Evolutionary conservation across 306 rosid genomes (phyloP).

Genomic region (Arachis hypogaea): DNA sequence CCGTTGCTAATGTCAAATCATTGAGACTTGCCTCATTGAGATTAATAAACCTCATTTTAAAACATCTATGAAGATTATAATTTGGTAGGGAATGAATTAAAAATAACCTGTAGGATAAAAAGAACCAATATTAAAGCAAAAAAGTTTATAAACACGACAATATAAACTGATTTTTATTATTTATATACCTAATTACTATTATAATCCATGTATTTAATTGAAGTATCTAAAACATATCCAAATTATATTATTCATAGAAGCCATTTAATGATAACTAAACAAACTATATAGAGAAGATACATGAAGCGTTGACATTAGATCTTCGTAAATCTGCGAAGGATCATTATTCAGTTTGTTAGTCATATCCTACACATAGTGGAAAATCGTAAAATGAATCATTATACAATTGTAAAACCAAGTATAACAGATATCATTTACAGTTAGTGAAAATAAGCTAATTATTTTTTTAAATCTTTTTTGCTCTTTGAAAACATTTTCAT

Average conservation of each 20-base stretch:
- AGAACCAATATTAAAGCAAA: too few species aligned
- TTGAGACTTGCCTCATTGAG: too few species aligned
- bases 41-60: too few species aligned
- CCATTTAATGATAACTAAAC: background rate
- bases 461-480: slow-evolving; percentile 19
- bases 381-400: background rate
- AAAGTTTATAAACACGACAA: too few species aligned
- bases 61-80: too few species aligned
- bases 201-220: background rate
- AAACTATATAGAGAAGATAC: background rate
- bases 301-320: background rate
- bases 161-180: too few species aligned
- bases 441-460: slow-evolving; percentile 29
- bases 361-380: background rate
- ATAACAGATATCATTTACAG: slow-evolving; percentile 31
- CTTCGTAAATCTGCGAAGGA: slow-evolving; percentile 6
- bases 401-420: background rate
- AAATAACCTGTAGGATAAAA: too few species aligned
- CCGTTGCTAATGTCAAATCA: too few species aligned
- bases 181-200: background rate
- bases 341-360: background rate
- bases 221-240: background rate
- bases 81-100: too few species aligned
- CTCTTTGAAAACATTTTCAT: background rate
- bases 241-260: background rate